Percentiles rank a stretch among this genome's conserved stretches.
Evolutionary conservation across 169 alveolate genomes (phyloP).

Genomic region (Eimeria necatrix): DNA sequence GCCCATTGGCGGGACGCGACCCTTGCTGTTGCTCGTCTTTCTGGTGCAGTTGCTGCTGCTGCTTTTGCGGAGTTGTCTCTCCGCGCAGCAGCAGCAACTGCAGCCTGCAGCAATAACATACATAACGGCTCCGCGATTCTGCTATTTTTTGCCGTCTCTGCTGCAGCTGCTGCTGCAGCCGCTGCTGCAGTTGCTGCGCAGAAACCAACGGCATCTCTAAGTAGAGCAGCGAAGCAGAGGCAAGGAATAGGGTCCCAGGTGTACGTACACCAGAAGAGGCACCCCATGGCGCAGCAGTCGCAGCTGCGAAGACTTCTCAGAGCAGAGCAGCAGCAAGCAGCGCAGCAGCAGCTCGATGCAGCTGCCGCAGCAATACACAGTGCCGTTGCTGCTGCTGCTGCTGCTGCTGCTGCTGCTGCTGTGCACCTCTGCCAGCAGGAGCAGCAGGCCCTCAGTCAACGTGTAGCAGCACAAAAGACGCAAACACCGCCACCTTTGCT

Average conservation of each 20-base stretch:
- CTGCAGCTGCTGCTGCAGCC: neutral
- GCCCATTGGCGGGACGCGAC: neutral
- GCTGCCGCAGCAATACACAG: neutral
- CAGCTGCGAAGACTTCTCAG: neutral
- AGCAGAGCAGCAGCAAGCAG: conserved; percentile 27
- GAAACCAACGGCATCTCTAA: too few species aligned
- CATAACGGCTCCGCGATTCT: neutral
- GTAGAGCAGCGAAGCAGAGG: neutral
- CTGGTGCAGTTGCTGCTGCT: neutral
- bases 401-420: neutral
- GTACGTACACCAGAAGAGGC: conserved; percentile 11
- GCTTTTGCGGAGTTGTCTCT: neutral
- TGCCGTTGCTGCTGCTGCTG: conserved; percentile 12
- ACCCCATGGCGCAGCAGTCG: conserved; percentile 16
- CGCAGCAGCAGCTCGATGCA: conserved; percentile 26
- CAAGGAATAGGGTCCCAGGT: neutral
- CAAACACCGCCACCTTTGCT: neutral
- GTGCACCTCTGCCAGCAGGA: conserved; percentile 19
- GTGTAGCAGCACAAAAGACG: neutral
- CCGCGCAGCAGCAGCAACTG: conserved; percentile 9
- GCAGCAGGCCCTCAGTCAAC: neutral
- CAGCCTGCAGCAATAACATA: neutral
- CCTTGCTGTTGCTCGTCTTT: neutral
- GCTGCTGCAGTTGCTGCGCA: neutral
- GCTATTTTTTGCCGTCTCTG: neutral